phyloP scores from a whole-genome alignment of 176 grass and related monocot species.

The Zizania latifolia region DNA sequence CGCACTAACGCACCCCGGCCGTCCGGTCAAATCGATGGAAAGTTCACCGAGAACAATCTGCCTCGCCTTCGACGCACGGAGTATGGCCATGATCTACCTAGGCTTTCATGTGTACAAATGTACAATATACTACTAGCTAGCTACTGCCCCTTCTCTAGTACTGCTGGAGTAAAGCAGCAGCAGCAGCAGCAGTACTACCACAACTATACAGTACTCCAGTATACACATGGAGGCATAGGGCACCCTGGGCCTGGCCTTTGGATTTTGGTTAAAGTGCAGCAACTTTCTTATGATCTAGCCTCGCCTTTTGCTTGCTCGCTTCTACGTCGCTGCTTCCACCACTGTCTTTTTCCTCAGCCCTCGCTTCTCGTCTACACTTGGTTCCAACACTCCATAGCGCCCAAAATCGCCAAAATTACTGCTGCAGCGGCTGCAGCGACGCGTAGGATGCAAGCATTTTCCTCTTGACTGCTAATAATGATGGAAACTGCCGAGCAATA shows the following conservation, averaged over 20 bases:
- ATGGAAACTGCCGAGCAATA: not conserved
- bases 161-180: no score
- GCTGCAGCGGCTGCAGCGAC: no score
- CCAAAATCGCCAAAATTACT: no score
- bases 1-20: not conserved
- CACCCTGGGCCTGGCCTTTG: not conserved
- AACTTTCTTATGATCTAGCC: conserved; percentile 30
- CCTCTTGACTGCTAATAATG: not conserved
- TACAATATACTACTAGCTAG: no score
- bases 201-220: not conserved
- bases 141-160: no score
- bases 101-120: no score
- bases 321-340: not conserved
- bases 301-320: not conserved
- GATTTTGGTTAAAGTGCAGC: not conserved
- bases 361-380: no score
- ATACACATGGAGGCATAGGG: no score
- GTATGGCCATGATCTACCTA: not conserved
- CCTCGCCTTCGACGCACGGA: not conserved
- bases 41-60: conserved; percentile 20
- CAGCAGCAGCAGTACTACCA: not conserved
- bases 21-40: not conserved
- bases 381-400: no score
- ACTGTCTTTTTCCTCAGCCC: not conserved
- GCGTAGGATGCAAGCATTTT: not conserved